phyloP scores from a whole-genome alignment of 2,329 filamentous ascomycete genomes.

The Hypoxylon rubiginosum region DNA sequence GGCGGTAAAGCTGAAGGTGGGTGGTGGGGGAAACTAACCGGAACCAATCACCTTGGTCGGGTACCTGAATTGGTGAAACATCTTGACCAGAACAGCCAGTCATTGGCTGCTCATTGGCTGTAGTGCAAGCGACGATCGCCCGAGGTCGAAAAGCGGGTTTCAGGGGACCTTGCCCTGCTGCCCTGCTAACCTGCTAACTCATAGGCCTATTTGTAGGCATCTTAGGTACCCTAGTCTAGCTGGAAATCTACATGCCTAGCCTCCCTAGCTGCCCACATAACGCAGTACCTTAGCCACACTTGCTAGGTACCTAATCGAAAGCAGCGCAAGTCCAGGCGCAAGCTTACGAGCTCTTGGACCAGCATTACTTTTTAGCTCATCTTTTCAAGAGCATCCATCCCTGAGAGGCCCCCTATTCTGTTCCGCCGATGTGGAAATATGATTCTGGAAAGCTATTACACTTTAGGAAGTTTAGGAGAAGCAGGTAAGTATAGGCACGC shows the following conservation, averaged over 20 bases:
- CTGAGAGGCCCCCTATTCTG: conserved; percentile 14
- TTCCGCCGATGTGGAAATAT: conserved; percentile 6
- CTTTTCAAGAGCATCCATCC: conserved; percentile 18
- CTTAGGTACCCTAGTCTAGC: neutral
- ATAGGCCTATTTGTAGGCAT: no score
- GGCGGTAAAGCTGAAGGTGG: conserved; percentile 37
- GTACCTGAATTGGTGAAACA: conserved; percentile 46
- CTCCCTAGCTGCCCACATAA: conserved; percentile 3
- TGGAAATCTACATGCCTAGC: conserved; percentile 15
- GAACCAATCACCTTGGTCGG: conserved; percentile 36
- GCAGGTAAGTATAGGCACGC: no score
- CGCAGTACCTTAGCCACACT: conserved; percentile 18
- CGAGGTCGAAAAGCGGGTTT: conserved; percentile 34
- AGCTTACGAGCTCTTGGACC: conserved; percentile 4
- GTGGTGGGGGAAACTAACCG: conserved; percentile 25
- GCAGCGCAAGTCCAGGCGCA: neutral
- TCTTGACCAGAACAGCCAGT: conserved; percentile 20
- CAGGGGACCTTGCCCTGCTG: conserved; percentile 37
- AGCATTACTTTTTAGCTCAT: conserved; percentile 4
- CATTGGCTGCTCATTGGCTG: conserved; percentile 28
- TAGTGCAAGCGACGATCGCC: conserved; percentile 28
- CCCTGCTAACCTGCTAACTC: no score
- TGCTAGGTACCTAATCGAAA: no score
- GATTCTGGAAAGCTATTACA: no score
- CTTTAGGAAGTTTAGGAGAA: no score